Evolutionary conservation across 163 green algal genomes (phyloP).

Genomic region (Chlorella variabilis): DNA sequence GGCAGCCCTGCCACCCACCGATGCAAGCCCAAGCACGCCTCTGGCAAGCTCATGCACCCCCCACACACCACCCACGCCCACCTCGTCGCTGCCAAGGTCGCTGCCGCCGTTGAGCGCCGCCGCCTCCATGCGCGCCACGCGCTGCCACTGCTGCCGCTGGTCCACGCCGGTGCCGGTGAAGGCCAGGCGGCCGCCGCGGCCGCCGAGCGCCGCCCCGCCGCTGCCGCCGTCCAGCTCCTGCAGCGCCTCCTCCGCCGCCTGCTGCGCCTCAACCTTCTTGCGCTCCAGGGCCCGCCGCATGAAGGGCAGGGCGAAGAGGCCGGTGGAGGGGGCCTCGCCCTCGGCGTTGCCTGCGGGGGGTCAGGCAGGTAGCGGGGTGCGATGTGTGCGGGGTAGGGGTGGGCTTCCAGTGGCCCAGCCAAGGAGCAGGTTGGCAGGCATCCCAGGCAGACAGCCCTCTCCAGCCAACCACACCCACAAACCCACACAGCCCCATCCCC

Average conservation of each 20-base stretch:
- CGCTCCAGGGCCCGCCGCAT: constrained; percentile 87
- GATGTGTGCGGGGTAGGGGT: too few species aligned
- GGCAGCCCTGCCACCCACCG: too few species aligned
- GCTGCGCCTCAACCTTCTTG: constrained; percentile 67
- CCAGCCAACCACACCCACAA: too few species aligned
- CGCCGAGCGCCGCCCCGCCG: neutral
- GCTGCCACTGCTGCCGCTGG: constrained; percentile 17
- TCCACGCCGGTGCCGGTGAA: constrained; percentile 36
- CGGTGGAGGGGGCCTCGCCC: constrained; percentile 53
- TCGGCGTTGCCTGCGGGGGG: constrained; percentile 24
- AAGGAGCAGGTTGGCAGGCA: neutral
- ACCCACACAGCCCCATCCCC: too few species aligned
- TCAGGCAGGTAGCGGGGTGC: too few species aligned
- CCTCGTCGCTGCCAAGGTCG: constrained; percentile 38
- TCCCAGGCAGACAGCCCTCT: too few species aligned
- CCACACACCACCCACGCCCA: neutral
- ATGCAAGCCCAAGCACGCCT: too few species aligned
- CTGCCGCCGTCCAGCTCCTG: constrained; percentile 64
- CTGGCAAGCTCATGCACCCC: too few species aligned
- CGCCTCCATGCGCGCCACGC: constrained; percentile 17
- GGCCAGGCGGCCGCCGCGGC: constrained; percentile 17
- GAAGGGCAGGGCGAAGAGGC: constrained; percentile 94
- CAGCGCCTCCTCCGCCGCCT: constrained; percentile 67
- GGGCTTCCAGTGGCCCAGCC: too few species aligned
- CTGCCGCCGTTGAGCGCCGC: constrained; percentile 24